Evolutionary conservation across 2,329 filamentous ascomycete genomes (phyloP), one percentile per base, ranked within the genome.

Genomic region (Microthyrium microscopicum): DNA sequence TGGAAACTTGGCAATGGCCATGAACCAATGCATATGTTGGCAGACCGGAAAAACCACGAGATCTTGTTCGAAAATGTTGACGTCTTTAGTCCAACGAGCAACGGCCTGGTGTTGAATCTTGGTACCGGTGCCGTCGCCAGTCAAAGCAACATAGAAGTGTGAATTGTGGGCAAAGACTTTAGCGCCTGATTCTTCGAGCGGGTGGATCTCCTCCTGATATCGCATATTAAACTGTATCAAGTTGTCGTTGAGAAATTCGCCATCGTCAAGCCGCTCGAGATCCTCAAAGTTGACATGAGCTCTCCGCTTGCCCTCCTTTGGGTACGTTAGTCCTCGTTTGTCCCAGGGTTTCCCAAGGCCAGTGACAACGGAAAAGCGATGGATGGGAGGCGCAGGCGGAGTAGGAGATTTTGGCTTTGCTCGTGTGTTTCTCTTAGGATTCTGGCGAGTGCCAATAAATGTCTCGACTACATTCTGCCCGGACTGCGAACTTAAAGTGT

Each of bases 31-130:
- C 2, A 64, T 58, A 43, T 72, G 63, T 49, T 94, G 80, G 45
- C 93, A 91, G 51, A 98, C 82, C 0, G 89, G 89, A 5, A 98
- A 78, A 8, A 95, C 66, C 38, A 95, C 74, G 51, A 85, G 94
- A 49, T 93, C 82, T 44, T 81, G 84, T 5, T 65, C 68, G 46
- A 95, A 81, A 6, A 98, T 57, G 48, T 98, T 81, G 16, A 87
- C 66, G 44, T 75, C 82, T 21, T 77, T 66, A 1, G 89, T 95
- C 89, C 89, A 98, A 27, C 73, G 70, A 50, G 77, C 73, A 36
- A 98, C 85, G 4, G 73, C 77, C 18, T 79, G 71, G 48, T 93
- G 94, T 46, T 92, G 84, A 54, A 92, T 78, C 1, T 53, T 57
- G 31, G 59, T 54, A 43, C 55, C 12, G 56, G 52, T 5, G 54